A percentile compares a stretch with the other conserved stretches of the same genome.
Conservation (phyloP, 345 rosid species). For the Balakata baccata region DNA sequence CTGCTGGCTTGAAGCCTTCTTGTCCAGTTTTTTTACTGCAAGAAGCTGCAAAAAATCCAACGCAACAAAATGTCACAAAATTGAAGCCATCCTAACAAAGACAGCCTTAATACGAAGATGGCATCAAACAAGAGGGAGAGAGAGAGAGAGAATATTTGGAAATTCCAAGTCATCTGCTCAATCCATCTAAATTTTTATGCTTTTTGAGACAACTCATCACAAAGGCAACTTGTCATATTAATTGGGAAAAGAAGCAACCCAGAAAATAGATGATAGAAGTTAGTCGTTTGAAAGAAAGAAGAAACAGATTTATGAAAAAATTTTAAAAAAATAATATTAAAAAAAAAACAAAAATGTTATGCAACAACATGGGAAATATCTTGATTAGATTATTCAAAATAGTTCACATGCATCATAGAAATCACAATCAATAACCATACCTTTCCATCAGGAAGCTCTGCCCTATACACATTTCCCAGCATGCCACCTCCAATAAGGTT, state of each 20-base stretch:
- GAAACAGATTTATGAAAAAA: not conserved
- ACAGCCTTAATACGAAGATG: slow-evolving; percentile 1
- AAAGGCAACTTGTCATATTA: not conserved
- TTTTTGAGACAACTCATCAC: not conserved
- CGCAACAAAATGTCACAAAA: slow-evolving; percentile 15
- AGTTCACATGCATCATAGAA: not conserved
- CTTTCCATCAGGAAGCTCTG: slow-evolving; percentile 81
- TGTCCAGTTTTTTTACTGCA: slow-evolving; percentile 91
- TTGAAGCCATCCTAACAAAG: not conserved
- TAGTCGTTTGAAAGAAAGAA: not conserved
- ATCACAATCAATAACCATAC: slow-evolving; percentile 35
- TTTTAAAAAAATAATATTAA: not conserved
- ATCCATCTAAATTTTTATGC: not conserved
- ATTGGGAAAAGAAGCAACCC: slow-evolving; percentile 1
- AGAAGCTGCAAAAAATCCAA: slow-evolving; percentile 52
- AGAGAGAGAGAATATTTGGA: not conserved
- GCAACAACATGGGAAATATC: not conserved
- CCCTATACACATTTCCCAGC: slow-evolving; percentile 91
- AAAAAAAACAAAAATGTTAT: not conserved
- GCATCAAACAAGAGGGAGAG: not conserved
- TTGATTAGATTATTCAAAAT: not conserved
- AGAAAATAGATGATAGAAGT: not conserved
- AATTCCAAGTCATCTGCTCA: not conserved
- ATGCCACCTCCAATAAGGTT: slow-evolving; percentile 83
- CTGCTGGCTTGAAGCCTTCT: slow-evolving; percentile 59